These are phyloP conservation scores for Aspergillus sp. DNA, from an alignment of 2,329 filamentous ascomycete genomes.

Conservation along the genomic window DNA sequence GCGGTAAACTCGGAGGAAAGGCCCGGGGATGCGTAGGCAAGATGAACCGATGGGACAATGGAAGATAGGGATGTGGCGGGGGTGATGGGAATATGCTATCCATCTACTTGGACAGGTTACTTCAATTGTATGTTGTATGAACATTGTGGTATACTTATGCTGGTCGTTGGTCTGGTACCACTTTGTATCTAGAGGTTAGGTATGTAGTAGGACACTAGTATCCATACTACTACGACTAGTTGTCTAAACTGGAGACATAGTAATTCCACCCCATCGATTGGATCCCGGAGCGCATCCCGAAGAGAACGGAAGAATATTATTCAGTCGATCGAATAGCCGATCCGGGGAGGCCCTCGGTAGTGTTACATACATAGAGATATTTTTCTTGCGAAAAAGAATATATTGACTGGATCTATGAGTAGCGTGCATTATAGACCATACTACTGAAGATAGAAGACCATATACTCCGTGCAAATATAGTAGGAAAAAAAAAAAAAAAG, in stretches of 20 bases:
- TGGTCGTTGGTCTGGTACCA: too few relatives aligned
- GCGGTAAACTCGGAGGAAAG: conserved; percentile 5
- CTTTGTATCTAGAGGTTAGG: too few relatives aligned
- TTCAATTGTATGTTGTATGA: background rate
- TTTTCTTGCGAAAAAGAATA: too few relatives aligned
- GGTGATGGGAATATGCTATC: background rate
- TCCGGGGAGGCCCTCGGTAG: background rate
- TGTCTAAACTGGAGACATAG: background rate
- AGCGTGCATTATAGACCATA: too few relatives aligned
- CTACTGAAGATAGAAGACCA: too few relatives aligned
- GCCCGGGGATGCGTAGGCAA: background rate
- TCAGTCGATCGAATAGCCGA: conserved; percentile 1
- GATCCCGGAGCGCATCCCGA: background rate
- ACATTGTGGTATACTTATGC: background rate
- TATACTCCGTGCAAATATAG: too few relatives aligned
- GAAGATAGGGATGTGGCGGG: background rate
- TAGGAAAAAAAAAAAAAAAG: background rate
- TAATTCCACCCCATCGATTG: background rate
- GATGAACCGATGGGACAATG: background rate
- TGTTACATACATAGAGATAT: background rate
- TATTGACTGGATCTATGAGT: too few relatives aligned
- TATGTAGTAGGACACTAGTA: too few relatives aligned
- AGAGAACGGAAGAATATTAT: background rate
- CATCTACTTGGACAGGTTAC: background rate
- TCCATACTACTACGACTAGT: too few relatives aligned